Evolutionary conservation across 2,329 filamentous ascomycete species (phyloP).

Genomic region (Botrytis byssoidea): DNA sequence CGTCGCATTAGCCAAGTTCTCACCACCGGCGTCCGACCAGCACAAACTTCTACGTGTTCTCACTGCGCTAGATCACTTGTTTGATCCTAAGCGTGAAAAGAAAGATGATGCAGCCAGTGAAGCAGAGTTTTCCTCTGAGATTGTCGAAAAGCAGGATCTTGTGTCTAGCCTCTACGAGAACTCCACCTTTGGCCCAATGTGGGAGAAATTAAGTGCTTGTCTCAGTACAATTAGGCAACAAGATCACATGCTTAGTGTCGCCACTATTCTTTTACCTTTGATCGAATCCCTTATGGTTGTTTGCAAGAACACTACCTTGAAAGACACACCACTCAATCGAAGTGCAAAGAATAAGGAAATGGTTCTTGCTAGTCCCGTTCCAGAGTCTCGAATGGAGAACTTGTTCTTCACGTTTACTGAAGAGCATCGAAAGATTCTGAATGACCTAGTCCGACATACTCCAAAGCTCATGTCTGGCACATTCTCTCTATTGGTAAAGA

Average conservation of each 20-base stretch:
- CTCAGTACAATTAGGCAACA: constrained; percentile 84
- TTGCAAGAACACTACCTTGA: constrained; percentile 87
- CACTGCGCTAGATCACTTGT: constrained; percentile 92
- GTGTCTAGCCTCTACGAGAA: constrained; percentile 88
- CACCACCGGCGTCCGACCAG: constrained; percentile 91
- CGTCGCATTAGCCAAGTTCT: constrained; percentile 91
- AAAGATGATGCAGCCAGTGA: constrained; percentile 52
- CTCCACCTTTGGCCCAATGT: constrained; percentile 83
- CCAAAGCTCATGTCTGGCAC: constrained; percentile 98
- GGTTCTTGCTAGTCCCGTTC: constrained; percentile 70
- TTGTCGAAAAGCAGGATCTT: constrained; percentile 74
- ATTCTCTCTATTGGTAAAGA: constrained; percentile 93
- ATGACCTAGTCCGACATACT: constrained; percentile 94
- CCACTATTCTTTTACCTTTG: constrained; percentile 87
- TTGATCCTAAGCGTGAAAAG: constrained; percentile 73
- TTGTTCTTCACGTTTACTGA: constrained; percentile 98
- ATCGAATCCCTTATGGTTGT: constrained; percentile 99
- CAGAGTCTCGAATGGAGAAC: constrained; percentile 78
- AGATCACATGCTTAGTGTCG: constrained; percentile 95
- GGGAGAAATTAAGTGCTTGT: constrained; percentile 88
- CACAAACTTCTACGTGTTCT: constrained; percentile 91
- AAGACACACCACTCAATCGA: constrained; percentile 33
- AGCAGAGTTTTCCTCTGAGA: constrained; percentile 44
- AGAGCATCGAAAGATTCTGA: constrained; percentile 94
- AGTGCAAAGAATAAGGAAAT: constrained; percentile 60